Percentiles rank a stretch among this genome's conserved stretches.
Conservation (phyloP, 106 monocot genomes). For the Acanthochlamys bracteata region DNA sequence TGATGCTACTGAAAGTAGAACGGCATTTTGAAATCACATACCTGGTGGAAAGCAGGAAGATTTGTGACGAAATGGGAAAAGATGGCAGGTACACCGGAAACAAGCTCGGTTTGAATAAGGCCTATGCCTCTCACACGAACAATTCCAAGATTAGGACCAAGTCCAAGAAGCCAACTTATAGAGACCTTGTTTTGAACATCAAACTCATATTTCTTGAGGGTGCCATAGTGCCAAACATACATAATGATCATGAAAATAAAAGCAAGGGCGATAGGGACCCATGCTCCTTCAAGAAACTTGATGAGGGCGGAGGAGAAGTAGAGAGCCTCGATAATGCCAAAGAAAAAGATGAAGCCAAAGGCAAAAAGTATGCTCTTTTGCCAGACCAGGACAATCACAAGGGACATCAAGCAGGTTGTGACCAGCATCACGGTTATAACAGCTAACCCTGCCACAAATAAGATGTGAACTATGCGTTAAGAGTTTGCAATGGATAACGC, state of each 20-base stretch:
- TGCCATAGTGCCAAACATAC: conserved; percentile 96
- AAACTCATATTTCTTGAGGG: conserved; percentile 87
- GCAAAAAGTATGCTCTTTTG: conserved; percentile 63
- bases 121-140: conserved; percentile 95
- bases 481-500: too few relatives aligned
- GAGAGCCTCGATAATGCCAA: conserved; percentile 83
- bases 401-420: conserved; percentile 93
- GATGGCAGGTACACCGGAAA: conserved; percentile 85
- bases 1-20: too few relatives aligned
- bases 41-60: conserved; percentile 96
- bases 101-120: conserved; percentile 87
- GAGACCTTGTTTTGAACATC: conserved; percentile 97
- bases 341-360: conserved; percentile 70
- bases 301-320: conserved; percentile 92
- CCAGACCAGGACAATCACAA: conserved; percentile 90
- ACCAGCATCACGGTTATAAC: conserved; percentile 96
- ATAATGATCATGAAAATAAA: conserved; percentile 70
- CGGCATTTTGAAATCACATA: not conserved
- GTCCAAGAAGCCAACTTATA: conserved; percentile 84
- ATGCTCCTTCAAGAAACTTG: conserved; percentile 91
- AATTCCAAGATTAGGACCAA: conserved; percentile 78
- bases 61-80: conserved; percentile 97
- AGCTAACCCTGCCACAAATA: conserved; percentile 51
- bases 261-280: conserved; percentile 85
- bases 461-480: not conserved